These are phyloP conservation scores for Rostrohypoxylon terebratum DNA, from an alignment of 495 filamentous ascomycete species.

Conservation along the genomic window DNA sequence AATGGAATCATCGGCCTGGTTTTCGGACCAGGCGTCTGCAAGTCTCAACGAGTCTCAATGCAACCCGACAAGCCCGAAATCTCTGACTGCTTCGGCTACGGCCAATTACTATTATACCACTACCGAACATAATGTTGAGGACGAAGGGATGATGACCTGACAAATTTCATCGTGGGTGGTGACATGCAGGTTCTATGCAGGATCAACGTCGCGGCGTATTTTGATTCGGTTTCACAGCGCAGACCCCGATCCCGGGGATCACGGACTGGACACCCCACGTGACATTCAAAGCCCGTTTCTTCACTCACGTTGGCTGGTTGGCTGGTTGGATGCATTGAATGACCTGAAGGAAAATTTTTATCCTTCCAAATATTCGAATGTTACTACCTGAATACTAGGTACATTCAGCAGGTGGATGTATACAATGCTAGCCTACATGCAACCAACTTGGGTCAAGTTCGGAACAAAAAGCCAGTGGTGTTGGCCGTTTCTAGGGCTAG, in stretches of 20 bases:
- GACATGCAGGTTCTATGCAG: slow-evolving; percentile 10
- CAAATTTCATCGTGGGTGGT: slow-evolving; percentile 5
- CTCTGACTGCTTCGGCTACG: not conserved
- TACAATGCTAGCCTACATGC: not conserved
- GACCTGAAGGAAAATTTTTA: slow-evolving; percentile 4
- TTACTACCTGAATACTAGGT: too few relatives aligned
- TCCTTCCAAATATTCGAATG: not conserved
- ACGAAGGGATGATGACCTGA: slow-evolving; percentile 7
- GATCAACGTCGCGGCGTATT: not conserved
- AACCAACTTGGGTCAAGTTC: not conserved
- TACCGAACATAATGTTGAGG: not conserved
- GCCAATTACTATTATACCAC: not conserved
- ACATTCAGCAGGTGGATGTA: not conserved
- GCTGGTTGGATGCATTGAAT: slow-evolving; percentile 16
- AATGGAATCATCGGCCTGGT: slow-evolving; percentile 14
- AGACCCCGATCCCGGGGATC: slow-evolving; percentile 34
- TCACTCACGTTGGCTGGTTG: too few relatives aligned
- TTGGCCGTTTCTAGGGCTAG: slow-evolving; percentile 26
- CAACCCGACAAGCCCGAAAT: slow-evolving; percentile 5
- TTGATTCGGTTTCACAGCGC: slow-evolving; percentile 20
- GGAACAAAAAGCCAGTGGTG: slow-evolving; percentile 10
- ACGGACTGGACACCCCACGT: slow-evolving; percentile 28
- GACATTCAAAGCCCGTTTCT: slow-evolving; percentile 38
- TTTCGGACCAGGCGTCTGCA: slow-evolving; percentile 2
- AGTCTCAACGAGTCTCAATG: slow-evolving; percentile 25